phyloP scores from a whole-genome alignment of 1,284 basidiomycete species.

The Melanopsichium pennsylvanicum region DNA sequence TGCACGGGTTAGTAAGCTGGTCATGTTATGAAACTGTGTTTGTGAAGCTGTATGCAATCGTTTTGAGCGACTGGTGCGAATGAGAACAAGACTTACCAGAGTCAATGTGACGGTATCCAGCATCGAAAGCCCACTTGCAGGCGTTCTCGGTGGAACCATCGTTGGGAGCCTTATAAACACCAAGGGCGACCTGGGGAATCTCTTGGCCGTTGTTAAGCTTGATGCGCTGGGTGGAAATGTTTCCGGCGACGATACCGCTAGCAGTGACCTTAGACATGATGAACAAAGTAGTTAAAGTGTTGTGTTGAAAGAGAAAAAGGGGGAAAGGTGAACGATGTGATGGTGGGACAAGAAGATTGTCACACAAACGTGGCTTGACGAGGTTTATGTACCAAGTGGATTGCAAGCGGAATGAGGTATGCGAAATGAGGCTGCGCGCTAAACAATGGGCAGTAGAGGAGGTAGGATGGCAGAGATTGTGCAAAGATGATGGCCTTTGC shows the following conservation, averaged over 20 bases:
- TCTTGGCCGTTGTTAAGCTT: constrained; percentile 61
- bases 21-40: not conserved
- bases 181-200: constrained; percentile 63
- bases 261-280: constrained; percentile 49
- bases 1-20: too few relatives aligned
- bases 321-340: not conserved
- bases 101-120: constrained; percentile 65
- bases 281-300: constrained; percentile 5
- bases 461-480: not conserved
- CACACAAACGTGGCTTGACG: constrained; percentile 9
- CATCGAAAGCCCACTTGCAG: constrained; percentile 64
- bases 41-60: too few relatives aligned
- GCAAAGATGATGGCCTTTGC: constrained; percentile 25
- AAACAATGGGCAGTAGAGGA: constrained; percentile 1
- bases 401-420: constrained; percentile 3
- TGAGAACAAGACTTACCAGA: constrained; percentile 42
- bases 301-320: constrained; percentile 1
- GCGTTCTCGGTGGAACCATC: constrained; percentile 63
- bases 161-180: constrained; percentile 65
- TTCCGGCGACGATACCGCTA: constrained; percentile 40
- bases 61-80: not conserved
- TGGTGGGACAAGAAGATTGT: constrained; percentile 16
- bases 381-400: constrained; percentile 28
- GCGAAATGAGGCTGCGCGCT: constrained; percentile 1
- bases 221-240: constrained; percentile 61